Percentiles rank a stretch among this genome's conserved stretches.
Conservation (phyloP, 371 early-diverging fungal genomes). For the Haplosporangium sp. region DNA sequence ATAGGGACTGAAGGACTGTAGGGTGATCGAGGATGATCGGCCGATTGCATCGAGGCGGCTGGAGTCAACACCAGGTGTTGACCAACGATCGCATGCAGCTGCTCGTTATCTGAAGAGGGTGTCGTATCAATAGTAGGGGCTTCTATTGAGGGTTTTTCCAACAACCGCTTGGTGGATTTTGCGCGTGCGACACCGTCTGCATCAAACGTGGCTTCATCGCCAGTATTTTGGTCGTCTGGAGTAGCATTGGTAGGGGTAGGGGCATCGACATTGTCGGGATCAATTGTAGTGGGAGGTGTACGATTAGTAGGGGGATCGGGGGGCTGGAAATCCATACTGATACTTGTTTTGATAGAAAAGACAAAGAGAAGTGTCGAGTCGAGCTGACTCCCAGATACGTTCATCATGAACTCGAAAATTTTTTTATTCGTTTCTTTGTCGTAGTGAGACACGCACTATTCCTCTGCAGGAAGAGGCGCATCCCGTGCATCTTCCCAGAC, state of each 20-base stretch:
- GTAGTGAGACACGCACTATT: no score
- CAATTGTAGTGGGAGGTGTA: background rate
- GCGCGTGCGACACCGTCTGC: slow-evolving; percentile 5
- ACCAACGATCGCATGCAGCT: slow-evolving; percentile 36
- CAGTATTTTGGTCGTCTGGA: background rate
- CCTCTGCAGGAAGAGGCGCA: background rate
- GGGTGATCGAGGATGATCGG: background rate
- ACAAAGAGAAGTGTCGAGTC: no score
- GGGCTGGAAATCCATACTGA: no score
- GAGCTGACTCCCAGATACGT: no score
- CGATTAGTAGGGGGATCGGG: background rate
- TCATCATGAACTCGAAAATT: no score
- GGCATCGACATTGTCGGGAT: background rate
- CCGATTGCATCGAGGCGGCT: background rate
- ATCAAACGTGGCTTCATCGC: background rate
- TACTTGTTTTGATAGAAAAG: no score
- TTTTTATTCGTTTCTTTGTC: no score
- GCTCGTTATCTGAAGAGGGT: slow-evolving; percentile 3
- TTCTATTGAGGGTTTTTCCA: background rate
- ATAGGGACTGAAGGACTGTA: background rate
- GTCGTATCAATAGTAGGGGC: slow-evolving; percentile 5
- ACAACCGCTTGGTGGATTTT: slow-evolving; percentile 16
- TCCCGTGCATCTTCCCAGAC: slow-evolving; percentile 31
- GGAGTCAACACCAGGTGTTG: slow-evolving; percentile 29
- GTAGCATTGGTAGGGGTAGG: background rate